These are phyloP conservation scores for Corylus heterophylla DNA, from an alignment of 306 rosid genomes.

Conservation along the genomic window DNA sequence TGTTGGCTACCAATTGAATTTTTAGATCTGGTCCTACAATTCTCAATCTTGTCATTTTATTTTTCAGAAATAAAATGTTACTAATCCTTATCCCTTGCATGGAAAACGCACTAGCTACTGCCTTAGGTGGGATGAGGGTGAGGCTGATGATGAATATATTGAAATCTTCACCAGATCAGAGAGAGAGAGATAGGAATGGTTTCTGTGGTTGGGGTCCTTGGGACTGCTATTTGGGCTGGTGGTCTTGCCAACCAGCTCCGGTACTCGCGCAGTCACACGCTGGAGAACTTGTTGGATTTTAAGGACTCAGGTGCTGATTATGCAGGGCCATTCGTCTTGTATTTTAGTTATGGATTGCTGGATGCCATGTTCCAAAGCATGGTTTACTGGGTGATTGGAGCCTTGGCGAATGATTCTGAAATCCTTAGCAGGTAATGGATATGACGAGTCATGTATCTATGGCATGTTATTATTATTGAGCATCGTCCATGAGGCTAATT, in stretches of 20 bases:
- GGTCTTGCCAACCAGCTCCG: slow-evolving; percentile 73
- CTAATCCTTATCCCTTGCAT: no score
- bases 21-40: no score
- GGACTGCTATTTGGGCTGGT: slow-evolving; percentile 75
- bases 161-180: no score
- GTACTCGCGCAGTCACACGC: slow-evolving; percentile 24
- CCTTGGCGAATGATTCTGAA: slow-evolving; percentile 82
- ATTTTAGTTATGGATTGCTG: slow-evolving; percentile 74
- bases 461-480: background rate
- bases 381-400: slow-evolving; percentile 91
- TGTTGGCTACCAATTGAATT: no score
- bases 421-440: slow-evolving; percentile 77
- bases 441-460: background rate
- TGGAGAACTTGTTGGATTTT: slow-evolving; percentile 51
- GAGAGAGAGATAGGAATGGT: background rate
- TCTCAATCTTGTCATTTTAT: no score
- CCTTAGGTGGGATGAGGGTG: no score
- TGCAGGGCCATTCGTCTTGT: slow-evolving; percentile 82
- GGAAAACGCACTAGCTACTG: no score
- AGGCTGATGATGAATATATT: no score
- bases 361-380: slow-evolving; percentile 91
- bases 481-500: background rate
- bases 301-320: slow-evolving; percentile 53
- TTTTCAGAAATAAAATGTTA: no score
- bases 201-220: slow-evolving; percentile 52